Evolutionary conservation across 176 grass and related monocot genomes (phyloP).

Genomic region (Lolium perenne): DNA sequence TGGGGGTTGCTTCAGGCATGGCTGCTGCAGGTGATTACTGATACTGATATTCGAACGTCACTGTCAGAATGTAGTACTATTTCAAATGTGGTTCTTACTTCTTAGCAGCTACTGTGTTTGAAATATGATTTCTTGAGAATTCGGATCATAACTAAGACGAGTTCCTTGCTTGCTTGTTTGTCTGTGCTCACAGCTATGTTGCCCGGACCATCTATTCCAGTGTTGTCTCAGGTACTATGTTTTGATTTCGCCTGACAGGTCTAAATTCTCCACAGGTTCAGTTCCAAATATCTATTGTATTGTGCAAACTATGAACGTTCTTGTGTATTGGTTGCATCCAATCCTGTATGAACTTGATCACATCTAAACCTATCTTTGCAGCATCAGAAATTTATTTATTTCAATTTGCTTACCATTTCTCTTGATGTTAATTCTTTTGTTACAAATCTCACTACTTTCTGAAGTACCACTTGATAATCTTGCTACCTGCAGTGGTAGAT

Average conservation of each 20-base stretch:
- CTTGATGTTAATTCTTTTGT: slow-evolving; percentile 21
- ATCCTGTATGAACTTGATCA: neutral
- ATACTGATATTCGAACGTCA: neutral
- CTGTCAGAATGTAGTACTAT: neutral
- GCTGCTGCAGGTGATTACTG: slow-evolving; percentile 70
- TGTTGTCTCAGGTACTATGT: slow-evolving; percentile 79
- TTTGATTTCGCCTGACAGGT: slow-evolving; percentile 6
- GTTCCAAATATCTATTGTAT: slow-evolving; percentile 21
- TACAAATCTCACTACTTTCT: slow-evolving; percentile 6
- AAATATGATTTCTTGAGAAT: slow-evolving; percentile 23
- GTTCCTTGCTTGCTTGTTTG: slow-evolving; percentile 23
- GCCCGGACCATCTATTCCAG: slow-evolving; percentile 85
- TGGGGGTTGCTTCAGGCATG: slow-evolving; percentile 92
- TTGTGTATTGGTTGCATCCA: neutral
- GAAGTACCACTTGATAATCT: neutral
- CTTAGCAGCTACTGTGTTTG: neutral
- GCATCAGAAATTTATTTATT: neutral
- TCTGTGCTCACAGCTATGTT: slow-evolving; percentile 67
- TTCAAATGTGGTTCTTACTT: slow-evolving; percentile 13
- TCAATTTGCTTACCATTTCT: neutral
- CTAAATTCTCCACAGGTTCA: slow-evolving; percentile 1
- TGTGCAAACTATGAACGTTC: neutral
- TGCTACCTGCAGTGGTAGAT: slow-evolving; percentile 16
- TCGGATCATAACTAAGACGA: slow-evolving; percentile 3
- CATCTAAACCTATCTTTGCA: neutral